phyloP scores from a whole-genome alignment of 805 yeast genomes.

The Saturnispora sanitii region DNA sequence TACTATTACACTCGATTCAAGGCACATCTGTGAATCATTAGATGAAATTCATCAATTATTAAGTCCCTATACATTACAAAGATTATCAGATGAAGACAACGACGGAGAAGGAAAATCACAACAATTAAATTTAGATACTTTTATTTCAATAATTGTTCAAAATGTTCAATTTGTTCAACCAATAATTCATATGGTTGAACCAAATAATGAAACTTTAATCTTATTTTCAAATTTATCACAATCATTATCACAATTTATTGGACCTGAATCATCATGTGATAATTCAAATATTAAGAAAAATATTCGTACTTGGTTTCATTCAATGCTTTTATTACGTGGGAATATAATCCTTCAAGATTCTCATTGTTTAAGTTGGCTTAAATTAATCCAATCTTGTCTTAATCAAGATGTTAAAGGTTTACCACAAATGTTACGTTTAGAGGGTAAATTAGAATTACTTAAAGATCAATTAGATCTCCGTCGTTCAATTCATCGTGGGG shows the following conservation, averaged over 20 bases:
- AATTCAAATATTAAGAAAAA: neutral
- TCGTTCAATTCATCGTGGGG: too few relatives aligned
- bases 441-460: conserved; percentile 76
- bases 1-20: conserved; percentile 10
- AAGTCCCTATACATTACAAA: conserved; percentile 13
- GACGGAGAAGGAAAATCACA: too few relatives aligned
- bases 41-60: conserved; percentile 18
- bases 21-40: conserved; percentile 20
- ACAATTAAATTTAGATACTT: too few relatives aligned
- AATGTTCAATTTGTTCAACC: conserved; percentile 37
- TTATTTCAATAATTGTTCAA: conserved; percentile 25
- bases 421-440: conserved; percentile 64
- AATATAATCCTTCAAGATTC: conserved; percentile 46
- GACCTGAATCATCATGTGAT: conserved; percentile 1
- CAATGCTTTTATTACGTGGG: conserved; percentile 65
- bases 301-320: conserved; percentile 58
- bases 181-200: conserved; percentile 42
- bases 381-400: conserved; percentile 48
- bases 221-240: conserved; percentile 40
- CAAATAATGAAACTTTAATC: conserved; percentile 31
- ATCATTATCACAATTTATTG: conserved; percentile 33
- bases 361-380: conserved; percentile 45
- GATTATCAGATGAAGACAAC: conserved; percentile 19
- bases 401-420: conserved; percentile 45
- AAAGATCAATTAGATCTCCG: conserved; percentile 66